Evolutionary conservation across 768 basidiomycete species (phyloP).

Genomic region (Trametes coccinea): DNA sequence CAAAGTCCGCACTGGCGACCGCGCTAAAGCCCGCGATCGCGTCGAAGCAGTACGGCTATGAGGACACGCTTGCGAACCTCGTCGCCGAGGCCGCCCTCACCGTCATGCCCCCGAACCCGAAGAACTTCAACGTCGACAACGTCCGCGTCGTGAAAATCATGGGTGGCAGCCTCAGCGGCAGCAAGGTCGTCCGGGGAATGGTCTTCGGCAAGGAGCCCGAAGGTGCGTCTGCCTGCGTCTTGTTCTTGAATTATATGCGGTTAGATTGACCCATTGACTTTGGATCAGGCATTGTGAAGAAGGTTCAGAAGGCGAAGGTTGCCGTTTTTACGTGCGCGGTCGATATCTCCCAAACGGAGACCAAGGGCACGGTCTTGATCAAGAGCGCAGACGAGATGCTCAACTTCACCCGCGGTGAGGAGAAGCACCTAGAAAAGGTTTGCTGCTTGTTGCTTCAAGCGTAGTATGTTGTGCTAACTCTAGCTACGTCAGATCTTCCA

Average conservation of each 20-base stretch:
- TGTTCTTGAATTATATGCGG: neutral
- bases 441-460: neutral
- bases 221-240: conserved; percentile 44
- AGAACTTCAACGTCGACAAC: conserved; percentile 97
- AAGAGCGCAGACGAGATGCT: conserved; percentile 96
- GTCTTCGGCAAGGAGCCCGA: conserved; percentile 97
- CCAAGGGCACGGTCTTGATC: conserved; percentile 96
- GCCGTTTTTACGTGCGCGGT: conserved; percentile 93
- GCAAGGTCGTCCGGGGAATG: conserved; percentile 94
- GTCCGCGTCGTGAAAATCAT: conserved; percentile 98
- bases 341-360: conserved; percentile 96
- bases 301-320: conserved; percentile 84
- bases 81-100: conserved; percentile 92
- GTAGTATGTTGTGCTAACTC: neutral
- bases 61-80: conserved; percentile 76
- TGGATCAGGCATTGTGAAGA: conserved; percentile 71
- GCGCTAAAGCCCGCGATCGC: conserved; percentile 92
- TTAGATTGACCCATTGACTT: neutral
- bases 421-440: conserved; percentile 93
- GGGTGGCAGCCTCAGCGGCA: conserved; percentile 84
- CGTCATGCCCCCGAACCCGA: conserved; percentile 86
- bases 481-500: conserved; percentile 79
- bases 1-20: conserved; percentile 62
- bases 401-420: conserved; percentile 94
- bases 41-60: conserved; percentile 95